A percentile compares a stretch with the other conserved stretches of the same genome.
Evolutionary conservation across 768 basidiomycete genomes (phyloP).

Genomic region (Botryobasidium botryosum): DNA sequence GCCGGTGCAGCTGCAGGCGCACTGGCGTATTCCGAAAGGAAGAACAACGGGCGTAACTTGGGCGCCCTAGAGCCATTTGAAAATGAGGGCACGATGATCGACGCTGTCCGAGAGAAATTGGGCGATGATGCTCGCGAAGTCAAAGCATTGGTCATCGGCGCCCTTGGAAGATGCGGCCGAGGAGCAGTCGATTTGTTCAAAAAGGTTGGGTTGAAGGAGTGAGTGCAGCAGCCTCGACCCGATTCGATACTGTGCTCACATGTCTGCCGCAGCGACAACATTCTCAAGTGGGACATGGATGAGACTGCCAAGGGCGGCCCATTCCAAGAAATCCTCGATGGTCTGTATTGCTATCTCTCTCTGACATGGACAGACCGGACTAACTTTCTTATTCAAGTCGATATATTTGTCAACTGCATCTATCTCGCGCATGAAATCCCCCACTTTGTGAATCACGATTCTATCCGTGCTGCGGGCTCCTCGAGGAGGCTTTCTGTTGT

Average conservation of each 20-base stretch:
- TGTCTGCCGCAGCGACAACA: slow-evolving; percentile 48
- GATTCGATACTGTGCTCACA: slow-evolving; percentile 3
- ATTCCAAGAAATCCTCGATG: slow-evolving; percentile 81
- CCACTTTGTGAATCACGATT: slow-evolving; percentile 56
- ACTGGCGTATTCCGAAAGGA: slow-evolving; percentile 56
- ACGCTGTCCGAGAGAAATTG: slow-evolving; percentile 45
- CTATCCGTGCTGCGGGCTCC: slow-evolving; percentile 54
- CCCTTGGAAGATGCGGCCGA: slow-evolving; percentile 83
- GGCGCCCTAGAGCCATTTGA: slow-evolving; percentile 62
- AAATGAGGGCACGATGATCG: slow-evolving; percentile 75
- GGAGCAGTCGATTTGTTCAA: slow-evolving; percentile 92
- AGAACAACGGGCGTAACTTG: slow-evolving; percentile 35
- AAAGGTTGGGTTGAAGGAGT: slow-evolving; percentile 93
- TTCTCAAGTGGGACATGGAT: slow-evolving; percentile 92
- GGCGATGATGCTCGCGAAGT: slow-evolving; percentile 32
- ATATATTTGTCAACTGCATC: slow-evolving; percentile 99
- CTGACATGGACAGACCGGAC: not conserved
- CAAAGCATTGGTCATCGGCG: slow-evolving; percentile 87
- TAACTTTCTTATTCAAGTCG: slow-evolving; percentile 30
- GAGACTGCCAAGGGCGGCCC: slow-evolving; percentile 97
- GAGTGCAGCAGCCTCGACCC: slow-evolving; percentile 20
- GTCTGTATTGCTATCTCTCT: too few relatives aligned
- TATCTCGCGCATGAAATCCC: slow-evolving; percentile 81
- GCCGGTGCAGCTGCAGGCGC: slow-evolving; percentile 70
- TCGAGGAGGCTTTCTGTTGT: slow-evolving; percentile 57